Conservation (phyloP, 2,329 filamentous ascomycete species). For the Dryadomyces quercivorus region DNA sequence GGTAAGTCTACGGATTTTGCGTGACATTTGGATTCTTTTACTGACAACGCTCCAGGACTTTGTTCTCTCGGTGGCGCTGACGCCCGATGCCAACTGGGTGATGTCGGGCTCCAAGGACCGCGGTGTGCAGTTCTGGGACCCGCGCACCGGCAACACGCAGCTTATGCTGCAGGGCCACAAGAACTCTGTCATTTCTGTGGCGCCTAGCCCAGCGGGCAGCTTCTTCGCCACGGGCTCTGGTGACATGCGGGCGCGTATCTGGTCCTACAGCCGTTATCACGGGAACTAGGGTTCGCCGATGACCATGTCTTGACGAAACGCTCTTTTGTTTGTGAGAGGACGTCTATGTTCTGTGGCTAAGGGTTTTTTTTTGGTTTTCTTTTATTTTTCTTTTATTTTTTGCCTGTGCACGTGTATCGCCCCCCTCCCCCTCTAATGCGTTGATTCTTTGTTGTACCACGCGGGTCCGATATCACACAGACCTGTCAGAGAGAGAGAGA, state of each 20-base stretch:
- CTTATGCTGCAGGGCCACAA: conserved; percentile 99
- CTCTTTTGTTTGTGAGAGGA: no score
- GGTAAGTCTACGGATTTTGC: conserved; percentile 31
- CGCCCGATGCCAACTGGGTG: conserved; percentile 89
- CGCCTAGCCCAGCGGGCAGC: conserved; percentile 76
- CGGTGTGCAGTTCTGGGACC: conserved; percentile 98
- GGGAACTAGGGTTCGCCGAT: background rate
- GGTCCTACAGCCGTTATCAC: conserved; percentile 56
- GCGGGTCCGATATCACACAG: background rate
- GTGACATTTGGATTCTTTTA: background rate
- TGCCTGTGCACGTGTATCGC: background rate
- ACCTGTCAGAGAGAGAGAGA: background rate
- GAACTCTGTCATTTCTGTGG: conserved; percentile 96
- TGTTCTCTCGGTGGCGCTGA: conserved; percentile 88
- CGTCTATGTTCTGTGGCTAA: background rate
- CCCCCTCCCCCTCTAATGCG: background rate
- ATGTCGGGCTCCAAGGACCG: conserved; percentile 95
- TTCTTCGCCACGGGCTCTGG: conserved; percentile 94
- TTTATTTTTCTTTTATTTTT: background rate
- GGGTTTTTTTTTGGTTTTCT: conserved; percentile 1
- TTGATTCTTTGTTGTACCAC: background rate
- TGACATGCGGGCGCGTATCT: conserved; percentile 95
- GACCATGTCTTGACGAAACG: background rate
- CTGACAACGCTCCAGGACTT: conserved; percentile 57
- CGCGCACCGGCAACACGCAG: conserved; percentile 81